Evolutionary conservation across 169 alveolate species (phyloP).

Genomic region (Plasmodium inui): DNA sequence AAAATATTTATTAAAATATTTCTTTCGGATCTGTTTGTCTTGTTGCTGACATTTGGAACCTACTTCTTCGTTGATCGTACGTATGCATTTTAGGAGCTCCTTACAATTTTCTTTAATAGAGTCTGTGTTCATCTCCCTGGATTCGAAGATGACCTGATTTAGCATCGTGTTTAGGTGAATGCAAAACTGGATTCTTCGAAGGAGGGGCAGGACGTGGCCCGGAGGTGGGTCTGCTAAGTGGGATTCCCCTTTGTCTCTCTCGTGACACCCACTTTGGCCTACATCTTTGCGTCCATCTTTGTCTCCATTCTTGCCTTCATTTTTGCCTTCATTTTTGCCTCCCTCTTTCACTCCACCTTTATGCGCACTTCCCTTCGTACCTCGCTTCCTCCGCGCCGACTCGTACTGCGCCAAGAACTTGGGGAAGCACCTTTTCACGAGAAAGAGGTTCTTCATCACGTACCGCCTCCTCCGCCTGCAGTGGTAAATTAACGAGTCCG

Average conservation of each 20-base stretch:
- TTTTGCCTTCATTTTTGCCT: background rate
- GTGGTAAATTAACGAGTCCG: conserved; percentile 17
- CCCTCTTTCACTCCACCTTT: background rate
- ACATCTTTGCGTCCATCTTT: background rate
- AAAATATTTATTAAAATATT: conserved; percentile 65
- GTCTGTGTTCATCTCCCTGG: background rate
- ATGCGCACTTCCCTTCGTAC: background rate
- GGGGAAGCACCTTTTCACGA: conserved; percentile 42
- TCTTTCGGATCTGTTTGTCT: background rate
- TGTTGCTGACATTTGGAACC: background rate
- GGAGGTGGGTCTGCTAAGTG: background rate
- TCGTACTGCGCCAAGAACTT: conserved; percentile 18
- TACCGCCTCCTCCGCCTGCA: conserved; percentile 38
- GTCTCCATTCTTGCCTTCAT: background rate
- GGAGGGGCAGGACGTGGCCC: background rate
- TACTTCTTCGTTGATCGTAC: conserved; percentile 14
- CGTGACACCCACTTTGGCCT: background rate
- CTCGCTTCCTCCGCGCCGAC: background rate
- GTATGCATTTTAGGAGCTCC: conserved; percentile 26
- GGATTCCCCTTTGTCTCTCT: background rate
- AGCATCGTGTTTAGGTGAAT: conserved; percentile 11
- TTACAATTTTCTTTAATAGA: conserved; percentile 29
- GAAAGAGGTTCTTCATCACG: conserved; percentile 37
- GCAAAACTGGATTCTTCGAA: conserved; percentile 35
- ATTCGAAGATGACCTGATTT: conserved; percentile 20